Percentiles rank a stretch among this genome's conserved stretches.
Evolutionary conservation across 371 early-diverging fungal species (phyloP).

Genomic region (Mortierella sp.): DNA sequence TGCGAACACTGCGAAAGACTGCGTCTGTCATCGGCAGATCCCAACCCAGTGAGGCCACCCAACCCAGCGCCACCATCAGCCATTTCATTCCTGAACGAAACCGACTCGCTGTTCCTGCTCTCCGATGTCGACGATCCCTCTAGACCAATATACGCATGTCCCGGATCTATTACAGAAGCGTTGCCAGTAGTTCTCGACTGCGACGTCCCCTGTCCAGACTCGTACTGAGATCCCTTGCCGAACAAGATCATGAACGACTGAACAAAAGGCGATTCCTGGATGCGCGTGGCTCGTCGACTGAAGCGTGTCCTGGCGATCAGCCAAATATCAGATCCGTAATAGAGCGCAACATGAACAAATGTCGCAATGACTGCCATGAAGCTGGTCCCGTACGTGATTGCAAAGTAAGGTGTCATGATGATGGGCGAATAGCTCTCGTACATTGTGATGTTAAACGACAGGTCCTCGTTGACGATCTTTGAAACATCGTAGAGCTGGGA

Average conservation of each 20-base stretch:
- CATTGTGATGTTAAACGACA: conserved; percentile 68
- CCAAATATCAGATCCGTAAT: conserved; percentile 75
- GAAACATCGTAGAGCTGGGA: conserved; percentile 68
- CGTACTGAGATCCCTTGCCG: neutral
- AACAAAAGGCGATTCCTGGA: conserved; percentile 3
- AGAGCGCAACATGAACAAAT: conserved; percentile 75
- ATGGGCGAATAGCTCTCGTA: conserved; percentile 80
- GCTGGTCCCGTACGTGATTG: conserved; percentile 77
- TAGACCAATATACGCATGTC: neutral
- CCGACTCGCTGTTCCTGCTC: conserved; percentile 16
- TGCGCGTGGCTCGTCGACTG: neutral
- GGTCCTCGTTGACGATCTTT: conserved; percentile 67
- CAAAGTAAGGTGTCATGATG: conserved; percentile 82
- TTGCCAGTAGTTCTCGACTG: neutral
- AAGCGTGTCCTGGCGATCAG: conserved; percentile 33
- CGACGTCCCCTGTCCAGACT: neutral
- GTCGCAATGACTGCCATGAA: conserved; percentile 76
- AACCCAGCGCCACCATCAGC: conserved; percentile 16
- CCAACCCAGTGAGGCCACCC: neutral
- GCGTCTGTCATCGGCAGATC: conserved; percentile 13
- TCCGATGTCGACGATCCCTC: neutral
- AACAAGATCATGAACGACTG: neutral
- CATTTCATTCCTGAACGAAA: conserved; percentile 18
- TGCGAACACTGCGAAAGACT: conserved; percentile 28
- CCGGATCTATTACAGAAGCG: neutral